phyloP scores from a whole-genome alignment of 257 asterid species.

The Przewalskia tangutica region DNA sequence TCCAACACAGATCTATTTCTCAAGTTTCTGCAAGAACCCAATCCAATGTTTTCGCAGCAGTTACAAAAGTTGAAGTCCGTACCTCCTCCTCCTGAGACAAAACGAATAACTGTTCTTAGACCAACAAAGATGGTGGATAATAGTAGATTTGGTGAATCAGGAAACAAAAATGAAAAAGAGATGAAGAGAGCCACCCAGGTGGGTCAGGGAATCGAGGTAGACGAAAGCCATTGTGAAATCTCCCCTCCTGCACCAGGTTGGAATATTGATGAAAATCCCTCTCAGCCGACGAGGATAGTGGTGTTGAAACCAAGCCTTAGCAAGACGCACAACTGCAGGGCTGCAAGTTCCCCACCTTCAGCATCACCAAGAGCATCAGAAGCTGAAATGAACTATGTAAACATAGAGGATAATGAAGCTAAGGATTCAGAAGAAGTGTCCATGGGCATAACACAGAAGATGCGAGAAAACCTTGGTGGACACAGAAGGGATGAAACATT shows the following conservation, averaged over 20 bases:
- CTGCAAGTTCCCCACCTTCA: conserved; percentile 40
- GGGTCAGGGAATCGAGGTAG: conserved; percentile 24
- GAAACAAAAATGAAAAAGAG: conserved; percentile 39
- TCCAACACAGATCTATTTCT: conserved; percentile 84
- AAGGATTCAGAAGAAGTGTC: conserved; percentile 78
- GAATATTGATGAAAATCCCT: conserved; percentile 34
- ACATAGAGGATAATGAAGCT: conserved; percentile 51
- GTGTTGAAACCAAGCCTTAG: conserved; percentile 83
- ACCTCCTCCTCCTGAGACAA: conserved; percentile 54
- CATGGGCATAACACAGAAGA: conserved; percentile 49
- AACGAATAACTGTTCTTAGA: conserved; percentile 81
- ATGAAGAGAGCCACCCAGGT: conserved; percentile 23
- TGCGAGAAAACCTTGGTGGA: conserved; percentile 58
- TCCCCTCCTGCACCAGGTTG: conserved; percentile 36
- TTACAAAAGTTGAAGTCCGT: conserved; percentile 41
- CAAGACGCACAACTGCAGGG: conserved; percentile 36
- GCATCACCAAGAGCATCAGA: conserved; percentile 37
- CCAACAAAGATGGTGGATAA: conserved; percentile 64
- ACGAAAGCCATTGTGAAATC: conserved; percentile 22
- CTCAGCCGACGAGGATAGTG: conserved; percentile 86
- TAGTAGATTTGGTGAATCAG: conserved; percentile 31
- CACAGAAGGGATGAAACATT: conserved; percentile 54
- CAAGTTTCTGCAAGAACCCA: conserved; percentile 87
- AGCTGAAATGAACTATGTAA: conserved; percentile 33
- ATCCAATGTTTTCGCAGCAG: conserved; percentile 59